These are phyloP conservation scores for Lepidium africanum DNA, from an alignment of 345 rosid genomes.

Conservation along the genomic window DNA sequence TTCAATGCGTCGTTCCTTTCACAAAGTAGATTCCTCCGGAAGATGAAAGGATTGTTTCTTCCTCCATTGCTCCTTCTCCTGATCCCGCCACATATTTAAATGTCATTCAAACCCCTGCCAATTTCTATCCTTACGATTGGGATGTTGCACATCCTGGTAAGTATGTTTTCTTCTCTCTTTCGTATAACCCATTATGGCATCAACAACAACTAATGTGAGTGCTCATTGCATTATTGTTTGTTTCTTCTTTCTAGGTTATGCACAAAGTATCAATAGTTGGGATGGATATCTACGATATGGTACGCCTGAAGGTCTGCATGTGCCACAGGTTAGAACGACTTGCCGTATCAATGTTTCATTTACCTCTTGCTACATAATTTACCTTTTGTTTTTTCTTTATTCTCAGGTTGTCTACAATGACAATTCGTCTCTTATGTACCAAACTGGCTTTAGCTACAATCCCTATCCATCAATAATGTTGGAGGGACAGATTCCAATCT, in stretches of 20 bases:
- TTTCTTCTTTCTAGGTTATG: slow-evolving; percentile 31
- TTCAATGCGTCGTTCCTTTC: slow-evolving; percentile 15
- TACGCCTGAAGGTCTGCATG: slow-evolving; percentile 45
- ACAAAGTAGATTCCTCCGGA: slow-evolving; percentile 39
- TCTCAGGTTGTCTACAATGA: slow-evolving; percentile 56
- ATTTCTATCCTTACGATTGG: slow-evolving; percentile 32
- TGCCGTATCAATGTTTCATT: not conserved
- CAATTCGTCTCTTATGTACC: slow-evolving; percentile 41
- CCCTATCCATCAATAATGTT: slow-evolving; percentile 49
- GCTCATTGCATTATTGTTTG: not conserved
- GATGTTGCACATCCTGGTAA: slow-evolving; percentile 32
- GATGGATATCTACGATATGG: slow-evolving; percentile 45
- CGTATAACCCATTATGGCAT: not conserved
- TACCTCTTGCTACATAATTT: not conserved
- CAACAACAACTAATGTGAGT: not conserved
- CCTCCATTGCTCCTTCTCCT: slow-evolving; percentile 32
- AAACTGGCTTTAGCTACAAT: slow-evolving; percentile 44
- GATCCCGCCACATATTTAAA: slow-evolving; percentile 18
- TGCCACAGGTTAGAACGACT: slow-evolving; percentile 42
- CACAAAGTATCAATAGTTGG: slow-evolving; percentile 33
- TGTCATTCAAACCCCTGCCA: slow-evolving; percentile 27
- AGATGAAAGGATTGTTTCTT: slow-evolving; percentile 54
- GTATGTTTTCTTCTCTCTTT: not conserved
- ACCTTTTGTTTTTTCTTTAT: not conserved
- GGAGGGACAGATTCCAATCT: slow-evolving; percentile 50